These are phyloP conservation scores for Arctium minus DNA, from an alignment of 129 eudicot genomes.

Conservation along the genomic window DNA sequence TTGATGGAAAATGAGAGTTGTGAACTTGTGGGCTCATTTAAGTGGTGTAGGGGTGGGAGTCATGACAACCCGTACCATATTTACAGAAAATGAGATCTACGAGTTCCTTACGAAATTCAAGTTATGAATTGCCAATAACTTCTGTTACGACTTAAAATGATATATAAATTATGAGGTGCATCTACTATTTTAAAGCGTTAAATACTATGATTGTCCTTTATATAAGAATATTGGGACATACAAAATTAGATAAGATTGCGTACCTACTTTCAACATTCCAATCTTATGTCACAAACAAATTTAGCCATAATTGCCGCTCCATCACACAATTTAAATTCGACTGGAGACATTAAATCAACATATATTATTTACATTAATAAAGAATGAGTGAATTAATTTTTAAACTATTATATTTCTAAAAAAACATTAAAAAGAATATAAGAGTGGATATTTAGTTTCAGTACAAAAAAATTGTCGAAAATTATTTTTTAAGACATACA, in stretches of 20 bases:
- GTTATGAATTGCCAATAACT: background rate
- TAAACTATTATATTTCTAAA: background rate
- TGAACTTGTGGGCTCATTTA: too few species aligned
- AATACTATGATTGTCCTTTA: background rate
- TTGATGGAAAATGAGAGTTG: too few species aligned
- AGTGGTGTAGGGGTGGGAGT: background rate
- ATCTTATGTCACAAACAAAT: constrained; percentile 11
- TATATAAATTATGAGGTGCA: too few species aligned
- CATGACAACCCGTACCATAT: background rate
- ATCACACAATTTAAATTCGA: background rate
- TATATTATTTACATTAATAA: background rate
- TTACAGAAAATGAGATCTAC: background rate
- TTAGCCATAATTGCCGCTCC: constrained; percentile 35
- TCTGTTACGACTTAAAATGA: background rate
- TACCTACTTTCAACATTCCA: constrained; percentile 20
- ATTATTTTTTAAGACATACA: background rate
- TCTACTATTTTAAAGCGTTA: background rate
- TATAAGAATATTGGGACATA: background rate
- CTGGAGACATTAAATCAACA: background rate
- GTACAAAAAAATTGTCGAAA: background rate
- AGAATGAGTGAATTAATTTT: background rate
- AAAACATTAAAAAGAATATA: background rate
- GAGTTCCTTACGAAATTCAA: background rate
- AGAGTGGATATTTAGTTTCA: background rate
- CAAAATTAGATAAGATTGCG: background rate